Evolutionary conservation across 768 basidiomycete species (phyloP).

Genomic region (Leccinellum albellum): DNA sequence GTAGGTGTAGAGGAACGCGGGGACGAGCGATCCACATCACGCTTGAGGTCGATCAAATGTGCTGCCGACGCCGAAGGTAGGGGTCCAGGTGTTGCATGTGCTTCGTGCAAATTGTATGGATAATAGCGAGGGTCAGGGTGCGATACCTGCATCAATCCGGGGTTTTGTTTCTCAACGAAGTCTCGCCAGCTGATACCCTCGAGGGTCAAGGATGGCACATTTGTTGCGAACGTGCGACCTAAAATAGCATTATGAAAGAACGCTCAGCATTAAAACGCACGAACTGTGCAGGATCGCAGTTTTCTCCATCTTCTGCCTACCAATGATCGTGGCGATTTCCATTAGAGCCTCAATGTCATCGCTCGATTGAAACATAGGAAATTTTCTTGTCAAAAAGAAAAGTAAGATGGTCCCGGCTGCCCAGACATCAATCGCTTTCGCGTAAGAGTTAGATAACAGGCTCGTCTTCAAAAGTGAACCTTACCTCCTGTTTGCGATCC

Average conservation of each 20-base stretch:
- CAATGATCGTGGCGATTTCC: slow-evolving; percentile 89
- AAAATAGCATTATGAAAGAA: slow-evolving; percentile 4
- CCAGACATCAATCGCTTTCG: slow-evolving; percentile 93
- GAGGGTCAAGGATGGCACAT: slow-evolving; percentile 71
- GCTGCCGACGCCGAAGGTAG: slow-evolving; percentile 35
- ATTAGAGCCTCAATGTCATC: slow-evolving; percentile 95
- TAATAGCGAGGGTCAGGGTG: slow-evolving; percentile 51
- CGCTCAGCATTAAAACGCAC: slow-evolving; percentile 23
- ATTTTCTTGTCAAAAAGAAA: slow-evolving; percentile 89
- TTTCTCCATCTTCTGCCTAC: slow-evolving; percentile 77
- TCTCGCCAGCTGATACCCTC: slow-evolving; percentile 68
- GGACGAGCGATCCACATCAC: slow-evolving; percentile 13
- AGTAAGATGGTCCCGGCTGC: slow-evolving; percentile 88
- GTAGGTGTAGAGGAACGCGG: slow-evolving; percentile 23
- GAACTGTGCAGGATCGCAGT: slow-evolving; percentile 85
- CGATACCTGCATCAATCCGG: slow-evolving; percentile 52
- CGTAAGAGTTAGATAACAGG: slow-evolving; percentile 7
- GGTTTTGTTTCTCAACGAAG: slow-evolving; percentile 78
- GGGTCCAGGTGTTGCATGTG: slow-evolving; percentile 16
- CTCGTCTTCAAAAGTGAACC: slow-evolving; percentile 22
- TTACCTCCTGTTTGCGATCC: slow-evolving; percentile 87
- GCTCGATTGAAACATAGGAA: slow-evolving; percentile 89
- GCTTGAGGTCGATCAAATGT: slow-evolving; percentile 16
- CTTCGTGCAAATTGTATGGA: slow-evolving; percentile 42
- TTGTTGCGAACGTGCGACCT: slow-evolving; percentile 92